Conservation (phyloP, 805 yeast genomes). For the Pichia eremophila region DNA sequence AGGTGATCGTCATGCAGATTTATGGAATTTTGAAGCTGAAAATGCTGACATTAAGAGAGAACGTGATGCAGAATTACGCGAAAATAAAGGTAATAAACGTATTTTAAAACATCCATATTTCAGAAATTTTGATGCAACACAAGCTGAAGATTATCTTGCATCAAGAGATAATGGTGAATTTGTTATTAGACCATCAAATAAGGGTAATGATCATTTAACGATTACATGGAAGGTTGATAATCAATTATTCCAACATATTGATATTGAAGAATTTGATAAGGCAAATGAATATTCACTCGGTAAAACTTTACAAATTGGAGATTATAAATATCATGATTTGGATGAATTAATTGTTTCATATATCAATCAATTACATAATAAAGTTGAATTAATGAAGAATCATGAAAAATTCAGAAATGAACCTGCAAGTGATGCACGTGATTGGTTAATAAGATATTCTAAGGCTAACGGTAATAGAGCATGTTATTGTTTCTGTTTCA, state of each 20-base stretch:
- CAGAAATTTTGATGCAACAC: conserved; percentile 69
- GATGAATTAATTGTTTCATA: conserved; percentile 90
- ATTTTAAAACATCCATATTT: conserved; percentile 88
- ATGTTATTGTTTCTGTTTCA: conserved; percentile 83
- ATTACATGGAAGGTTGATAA: conserved; percentile 96
- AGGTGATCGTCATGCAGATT: conserved; percentile 40
- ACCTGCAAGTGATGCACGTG: conserved; percentile 66
- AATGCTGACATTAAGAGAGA: conserved; percentile 52
- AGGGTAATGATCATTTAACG: conserved; percentile 80
- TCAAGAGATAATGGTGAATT: conserved; percentile 84
- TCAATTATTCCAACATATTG: conserved; percentile 83
- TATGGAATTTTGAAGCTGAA: conserved; percentile 80
- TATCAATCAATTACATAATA: conserved; percentile 71
- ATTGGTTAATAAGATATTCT: conserved; percentile 82
- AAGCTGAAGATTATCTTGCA: conserved; percentile 90
- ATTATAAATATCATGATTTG: conserved; percentile 65
- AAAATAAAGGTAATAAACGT: conserved; percentile 60
- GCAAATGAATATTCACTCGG: conserved; percentile 58
- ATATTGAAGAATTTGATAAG: conserved; percentile 66
- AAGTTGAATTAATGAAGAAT: conserved; percentile 73
- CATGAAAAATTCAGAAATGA: conserved; percentile 87
- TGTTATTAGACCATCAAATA: conserved; percentile 90
- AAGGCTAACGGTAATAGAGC: conserved; percentile 86
- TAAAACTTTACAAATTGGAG: conserved; percentile 52
- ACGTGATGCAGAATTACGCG: conserved; percentile 49